phyloP scores from a whole-genome alignment of 805 yeast species.

The Huiozyma naganishii region DNA sequence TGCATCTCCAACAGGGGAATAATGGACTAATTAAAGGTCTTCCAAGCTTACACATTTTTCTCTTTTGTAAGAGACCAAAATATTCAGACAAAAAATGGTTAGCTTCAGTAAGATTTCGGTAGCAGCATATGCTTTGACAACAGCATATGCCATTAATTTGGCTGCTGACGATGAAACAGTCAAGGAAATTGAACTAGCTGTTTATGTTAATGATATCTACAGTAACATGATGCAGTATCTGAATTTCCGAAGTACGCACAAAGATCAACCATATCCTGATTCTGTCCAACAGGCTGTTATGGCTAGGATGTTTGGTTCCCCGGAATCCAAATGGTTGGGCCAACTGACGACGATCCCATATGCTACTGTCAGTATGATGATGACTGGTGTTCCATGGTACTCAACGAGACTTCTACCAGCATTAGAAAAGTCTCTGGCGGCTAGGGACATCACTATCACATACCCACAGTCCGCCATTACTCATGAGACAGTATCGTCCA shows the following conservation, averaged over 20 bases:
- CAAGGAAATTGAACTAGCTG: constrained; percentile 4
- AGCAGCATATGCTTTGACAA: too few species aligned
- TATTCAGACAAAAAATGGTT: too few species aligned
- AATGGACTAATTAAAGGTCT: too few species aligned
- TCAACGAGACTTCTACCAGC: constrained; percentile 5
- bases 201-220: constrained; percentile 6
- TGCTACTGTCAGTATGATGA: constrained; percentile 4
- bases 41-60: too few species aligned
- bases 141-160: too few species aligned
- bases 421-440: background rate
- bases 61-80: too few species aligned
- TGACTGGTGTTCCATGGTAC: constrained; percentile 3
- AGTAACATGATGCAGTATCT: constrained; percentile 3
- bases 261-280: constrained; percentile 1
- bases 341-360: constrained; percentile 20
- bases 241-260: constrained; percentile 5
- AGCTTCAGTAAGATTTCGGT: too few species aligned
- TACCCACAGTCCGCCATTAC: background rate
- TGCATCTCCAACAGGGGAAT: too few species aligned
- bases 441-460: background rate
- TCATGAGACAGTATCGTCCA: background rate
- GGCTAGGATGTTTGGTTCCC: background rate
- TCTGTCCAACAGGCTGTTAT: background rate
- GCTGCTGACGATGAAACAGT: background rate
- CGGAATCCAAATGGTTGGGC: constrained; percentile 16